Conservation (phyloP, 1,284 basidiomycete species). For the Ustilago tritici region DNA sequence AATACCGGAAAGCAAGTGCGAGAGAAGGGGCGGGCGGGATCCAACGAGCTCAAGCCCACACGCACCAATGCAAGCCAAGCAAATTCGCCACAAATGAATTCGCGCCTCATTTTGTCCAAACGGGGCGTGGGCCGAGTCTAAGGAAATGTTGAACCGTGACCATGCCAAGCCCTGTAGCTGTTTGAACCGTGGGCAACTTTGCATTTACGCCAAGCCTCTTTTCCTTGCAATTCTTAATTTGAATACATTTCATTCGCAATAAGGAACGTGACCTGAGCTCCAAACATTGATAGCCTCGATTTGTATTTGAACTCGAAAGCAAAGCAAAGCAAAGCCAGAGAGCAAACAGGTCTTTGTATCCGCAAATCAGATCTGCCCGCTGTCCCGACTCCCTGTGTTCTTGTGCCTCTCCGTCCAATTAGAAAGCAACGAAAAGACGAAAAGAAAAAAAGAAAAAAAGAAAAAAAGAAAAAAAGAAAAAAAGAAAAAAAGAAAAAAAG, state of each 20-base stretch:
- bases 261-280: neutral
- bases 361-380: slow-evolving; percentile 1
- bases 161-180: slow-evolving; percentile 40
- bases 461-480: too few relatives aligned
- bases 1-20: slow-evolving; percentile 17
- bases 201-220: slow-evolving; percentile 27
- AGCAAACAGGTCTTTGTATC: neutral
- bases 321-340: neutral
- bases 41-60: neutral
- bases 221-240: slow-evolving; percentile 4
- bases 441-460: too few relatives aligned
- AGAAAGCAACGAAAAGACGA: neutral
- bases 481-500: too few relatives aligned
- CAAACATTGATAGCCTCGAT: neutral
- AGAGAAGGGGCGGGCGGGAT: neutral
- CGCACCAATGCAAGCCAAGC: neutral
- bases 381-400: neutral
- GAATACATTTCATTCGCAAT: slow-evolving; percentile 1
- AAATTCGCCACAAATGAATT: neutral
- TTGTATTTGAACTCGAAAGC: slow-evolving; percentile 6
- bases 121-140: slow-evolving; percentile 25
- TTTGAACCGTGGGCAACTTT: slow-evolving; percentile 36
- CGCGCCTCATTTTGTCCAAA: slow-evolving; percentile 2
- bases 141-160: slow-evolving; percentile 13
- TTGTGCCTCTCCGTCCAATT: neutral